A percentile compares a stretch with the other conserved stretches of the same genome.
Conservation (phyloP, 805 yeast species). For the Spencermartinsiella europaea region DNA sequence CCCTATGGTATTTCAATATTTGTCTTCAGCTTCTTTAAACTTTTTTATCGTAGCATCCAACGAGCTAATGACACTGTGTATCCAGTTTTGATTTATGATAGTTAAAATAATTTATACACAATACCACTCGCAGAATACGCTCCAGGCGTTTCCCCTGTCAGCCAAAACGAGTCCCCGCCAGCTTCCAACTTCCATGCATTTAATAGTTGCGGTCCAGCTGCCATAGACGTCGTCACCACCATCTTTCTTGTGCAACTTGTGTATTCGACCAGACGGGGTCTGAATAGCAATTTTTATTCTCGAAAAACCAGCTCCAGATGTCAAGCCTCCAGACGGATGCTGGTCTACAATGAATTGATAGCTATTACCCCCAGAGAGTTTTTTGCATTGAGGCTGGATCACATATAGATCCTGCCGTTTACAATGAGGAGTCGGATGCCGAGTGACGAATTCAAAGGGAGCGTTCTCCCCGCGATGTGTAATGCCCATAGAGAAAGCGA, state of each 20-base stretch:
- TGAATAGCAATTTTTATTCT: slow-evolving; percentile 64
- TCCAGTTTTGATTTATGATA: too few relatives aligned
- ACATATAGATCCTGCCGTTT: slow-evolving; percentile 73
- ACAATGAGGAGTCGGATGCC: slow-evolving; percentile 67
- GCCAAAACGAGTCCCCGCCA: slow-evolving; percentile 83
- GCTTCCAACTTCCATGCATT: slow-evolving; percentile 65
- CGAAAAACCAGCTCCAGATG: slow-evolving; percentile 35
- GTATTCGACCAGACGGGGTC: slow-evolving; percentile 78
- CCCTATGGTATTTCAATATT: too few relatives aligned
- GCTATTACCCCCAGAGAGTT: slow-evolving; percentile 49
- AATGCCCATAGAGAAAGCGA: slow-evolving; percentile 69
- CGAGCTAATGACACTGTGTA: too few relatives aligned
- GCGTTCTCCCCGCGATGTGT: slow-evolving; percentile 64
- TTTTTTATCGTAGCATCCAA: too few relatives aligned
- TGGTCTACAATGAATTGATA: slow-evolving; percentile 63
- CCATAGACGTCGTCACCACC: slow-evolving; percentile 25
- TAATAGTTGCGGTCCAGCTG: slow-evolving; percentile 54
- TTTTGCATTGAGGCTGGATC: slow-evolving; percentile 74
- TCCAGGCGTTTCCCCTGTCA: slow-evolving; percentile 74
- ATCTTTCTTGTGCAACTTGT: slow-evolving; percentile 50
- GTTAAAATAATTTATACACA: too few relatives aligned
- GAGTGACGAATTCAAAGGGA: slow-evolving; percentile 60
- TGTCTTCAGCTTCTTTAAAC: too few relatives aligned
- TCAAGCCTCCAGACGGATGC: slow-evolving; percentile 51
- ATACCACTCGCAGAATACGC: slow-evolving; percentile 88